Evolutionary conservation across 2,329 filamentous ascomycete genomes (phyloP).

Genomic region (Sporothrix globosa): DNA sequence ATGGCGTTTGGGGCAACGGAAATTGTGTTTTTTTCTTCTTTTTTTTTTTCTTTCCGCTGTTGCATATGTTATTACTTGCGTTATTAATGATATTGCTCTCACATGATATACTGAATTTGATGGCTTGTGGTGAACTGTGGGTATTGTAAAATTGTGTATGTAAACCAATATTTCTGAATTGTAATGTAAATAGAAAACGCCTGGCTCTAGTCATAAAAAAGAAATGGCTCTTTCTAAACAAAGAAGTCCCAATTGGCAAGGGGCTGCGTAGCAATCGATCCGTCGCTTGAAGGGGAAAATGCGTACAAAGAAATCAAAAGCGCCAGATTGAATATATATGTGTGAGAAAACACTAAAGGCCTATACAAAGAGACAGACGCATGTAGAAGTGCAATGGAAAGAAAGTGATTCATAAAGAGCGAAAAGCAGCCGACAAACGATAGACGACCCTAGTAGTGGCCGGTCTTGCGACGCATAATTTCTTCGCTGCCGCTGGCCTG

Average conservation of each 20-base stretch:
- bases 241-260: background rate
- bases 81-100: background rate
- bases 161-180: background rate
- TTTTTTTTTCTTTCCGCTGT: background rate
- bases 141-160: background rate
- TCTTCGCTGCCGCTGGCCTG: constrained; percentile 51
- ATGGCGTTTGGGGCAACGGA: constrained; percentile 20
- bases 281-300: background rate
- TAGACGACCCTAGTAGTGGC: constrained; percentile 22
- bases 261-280: background rate
- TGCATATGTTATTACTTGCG: background rate
- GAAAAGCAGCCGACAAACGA: too few relatives aligned
- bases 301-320: background rate
- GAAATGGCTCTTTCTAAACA: constrained; percentile 2
- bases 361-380: background rate
- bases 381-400: background rate
- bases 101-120: background rate
- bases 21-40: background rate
- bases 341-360: background rate
- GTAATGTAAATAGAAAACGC: background rate
- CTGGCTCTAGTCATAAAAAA: background rate
- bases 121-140: background rate
- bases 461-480: constrained; percentile 53
- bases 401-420: too few relatives aligned
- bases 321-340: background rate